phyloP scores from a whole-genome alignment of 176 grass and related monocot genomes.

The Elymus sibiricus region DNA sequence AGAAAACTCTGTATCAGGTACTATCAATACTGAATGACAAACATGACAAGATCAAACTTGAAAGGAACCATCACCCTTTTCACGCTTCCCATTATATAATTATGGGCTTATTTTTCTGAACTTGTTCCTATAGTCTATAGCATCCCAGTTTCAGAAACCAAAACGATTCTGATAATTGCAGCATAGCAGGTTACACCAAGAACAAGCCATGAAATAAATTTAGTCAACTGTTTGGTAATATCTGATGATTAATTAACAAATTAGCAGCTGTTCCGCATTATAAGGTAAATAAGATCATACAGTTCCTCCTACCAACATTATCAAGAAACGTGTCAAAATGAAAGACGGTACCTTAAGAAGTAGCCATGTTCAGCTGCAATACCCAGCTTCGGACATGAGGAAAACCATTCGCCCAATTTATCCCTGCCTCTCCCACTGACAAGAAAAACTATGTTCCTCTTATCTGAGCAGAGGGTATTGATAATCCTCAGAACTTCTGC shows the following conservation, averaged over 20 bases:
- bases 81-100: neutral
- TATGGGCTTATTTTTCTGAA: neutral
- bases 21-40: neutral
- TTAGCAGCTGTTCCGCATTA: neutral
- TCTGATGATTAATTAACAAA: neutral
- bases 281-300: neutral
- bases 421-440: slow-evolving; percentile 74
- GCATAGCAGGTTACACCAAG: neutral
- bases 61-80: neutral
- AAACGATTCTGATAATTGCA: neutral
- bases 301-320: neutral
- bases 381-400: slow-evolving; percentile 64
- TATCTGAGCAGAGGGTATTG: slow-evolving; percentile 74
- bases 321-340: neutral
- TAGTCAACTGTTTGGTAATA: slow-evolving; percentile 10
- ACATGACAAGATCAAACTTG: neutral
- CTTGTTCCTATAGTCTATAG: neutral
- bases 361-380: slow-evolving; percentile 91
- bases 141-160: neutral
- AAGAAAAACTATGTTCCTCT: slow-evolving; percentile 66
- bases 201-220: slow-evolving; percentile 11
- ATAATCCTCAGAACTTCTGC: slow-evolving; percentile 60
- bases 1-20: neutral
- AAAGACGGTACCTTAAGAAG: slow-evolving; percentile 63
- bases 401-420: slow-evolving; percentile 65